Conservation (phyloP, 306 rosid genomes). For the Morella rubra region DNA sequence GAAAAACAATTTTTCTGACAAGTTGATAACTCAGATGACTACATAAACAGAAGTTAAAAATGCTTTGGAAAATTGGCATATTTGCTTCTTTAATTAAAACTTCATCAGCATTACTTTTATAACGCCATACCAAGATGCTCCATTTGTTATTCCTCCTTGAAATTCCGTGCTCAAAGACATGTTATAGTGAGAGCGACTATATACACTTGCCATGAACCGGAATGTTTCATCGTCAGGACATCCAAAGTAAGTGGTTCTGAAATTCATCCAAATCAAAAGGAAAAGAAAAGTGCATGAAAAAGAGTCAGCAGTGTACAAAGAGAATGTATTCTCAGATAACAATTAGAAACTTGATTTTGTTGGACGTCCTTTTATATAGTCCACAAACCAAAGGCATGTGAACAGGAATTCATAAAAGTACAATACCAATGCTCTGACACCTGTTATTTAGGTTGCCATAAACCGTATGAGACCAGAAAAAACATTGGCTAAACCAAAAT, state of each 20-base stretch:
- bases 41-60: background rate
- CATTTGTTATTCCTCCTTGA: slow-evolving; percentile 76
- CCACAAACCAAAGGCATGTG: background rate
- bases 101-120: slow-evolving; percentile 27
- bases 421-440: background rate
- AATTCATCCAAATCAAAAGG: slow-evolving; percentile 38
- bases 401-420: background rate
- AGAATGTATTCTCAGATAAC: background rate
- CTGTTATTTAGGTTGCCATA: background rate
- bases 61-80: background rate
- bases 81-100: slow-evolving; percentile 13
- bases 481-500: background rate
- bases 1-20: background rate
- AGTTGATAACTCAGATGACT: background rate
- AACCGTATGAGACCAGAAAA: background rate
- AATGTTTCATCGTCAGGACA: slow-evolving; percentile 90
- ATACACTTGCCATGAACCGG: slow-evolving; percentile 76
- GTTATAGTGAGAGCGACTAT: slow-evolving; percentile 83
- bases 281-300: slow-evolving; percentile 12
- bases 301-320: slow-evolving; percentile 11
- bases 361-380: background rate
- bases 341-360: background rate
- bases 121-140: slow-evolving; percentile 77
- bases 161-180: slow-evolving; percentile 89
- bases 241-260: slow-evolving; percentile 71